phyloP scores from a whole-genome alignment of 23 red algal species.

The Chondrus crispus region DNA sequence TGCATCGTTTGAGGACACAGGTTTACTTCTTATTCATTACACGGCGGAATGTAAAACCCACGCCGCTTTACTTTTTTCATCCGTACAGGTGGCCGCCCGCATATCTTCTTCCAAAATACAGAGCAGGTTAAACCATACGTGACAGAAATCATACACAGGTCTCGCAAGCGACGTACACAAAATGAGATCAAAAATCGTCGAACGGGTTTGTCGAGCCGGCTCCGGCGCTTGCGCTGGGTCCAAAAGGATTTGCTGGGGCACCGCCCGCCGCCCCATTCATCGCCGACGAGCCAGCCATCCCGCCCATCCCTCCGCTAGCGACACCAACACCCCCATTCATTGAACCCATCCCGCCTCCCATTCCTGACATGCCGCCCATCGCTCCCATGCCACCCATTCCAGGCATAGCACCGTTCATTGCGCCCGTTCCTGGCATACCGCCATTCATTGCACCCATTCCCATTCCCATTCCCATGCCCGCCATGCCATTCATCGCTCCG shows the following conservation, averaged over 20 bases:
- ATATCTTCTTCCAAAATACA: too few species aligned
- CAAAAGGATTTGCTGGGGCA: constrained; percentile 44
- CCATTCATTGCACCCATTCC: constrained; percentile 50
- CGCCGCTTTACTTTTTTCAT: too few species aligned
- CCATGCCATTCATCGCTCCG: neutral
- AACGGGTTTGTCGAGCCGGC: constrained; percentile 53
- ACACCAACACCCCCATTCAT: neutral
- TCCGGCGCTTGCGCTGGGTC: constrained; percentile 2
- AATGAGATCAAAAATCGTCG: constrained; percentile 55
- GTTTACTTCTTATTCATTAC: too few species aligned
- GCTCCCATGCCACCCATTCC: constrained; percentile 52
- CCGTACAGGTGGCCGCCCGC: too few species aligned
- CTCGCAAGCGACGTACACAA: too few species aligned
- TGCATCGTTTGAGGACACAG: too few species aligned
- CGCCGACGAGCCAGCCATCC: neutral
- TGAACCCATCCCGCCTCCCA: constrained; percentile 33
- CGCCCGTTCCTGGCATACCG: neutral
- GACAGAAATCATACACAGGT: too few species aligned
- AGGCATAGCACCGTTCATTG: neutral
- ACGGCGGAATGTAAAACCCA: too few species aligned
- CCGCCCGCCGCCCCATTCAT: neutral
- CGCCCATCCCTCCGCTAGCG: constrained; percentile 28
- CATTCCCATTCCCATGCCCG: constrained; percentile 53
- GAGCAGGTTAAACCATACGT: too few species aligned
- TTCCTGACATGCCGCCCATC: constrained; percentile 19